A percentile compares a stretch with the other conserved stretches of the same genome.
Evolutionary conservation across 2,329 filamentous ascomycete genomes (phyloP).

Genomic region (Penicillium sclerotigenum): DNA sequence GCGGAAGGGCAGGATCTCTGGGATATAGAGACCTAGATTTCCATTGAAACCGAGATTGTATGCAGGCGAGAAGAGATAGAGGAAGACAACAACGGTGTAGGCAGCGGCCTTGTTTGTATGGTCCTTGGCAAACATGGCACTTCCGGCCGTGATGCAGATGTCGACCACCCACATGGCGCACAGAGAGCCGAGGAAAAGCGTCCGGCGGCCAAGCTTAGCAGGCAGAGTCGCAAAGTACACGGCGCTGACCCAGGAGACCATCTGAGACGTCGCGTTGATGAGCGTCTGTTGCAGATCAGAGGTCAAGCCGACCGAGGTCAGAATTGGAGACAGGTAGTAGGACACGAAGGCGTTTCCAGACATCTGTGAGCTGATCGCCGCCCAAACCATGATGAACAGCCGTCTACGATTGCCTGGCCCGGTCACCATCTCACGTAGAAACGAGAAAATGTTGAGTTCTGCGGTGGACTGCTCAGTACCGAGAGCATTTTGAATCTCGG

Average conservation of each 20-base stretch:
- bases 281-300: conserved; percentile 12
- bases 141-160: conserved; percentile 16
- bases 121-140: too few relatives aligned
- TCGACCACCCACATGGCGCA: conserved; percentile 21
- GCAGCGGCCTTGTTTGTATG: conserved; percentile 11
- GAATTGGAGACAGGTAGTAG: conserved; percentile 19
- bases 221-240: conserved; percentile 15
- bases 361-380: conserved; percentile 19
- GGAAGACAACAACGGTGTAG: conserved; percentile 25
- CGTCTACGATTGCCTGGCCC: conserved; percentile 45
- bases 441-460: too few relatives aligned
- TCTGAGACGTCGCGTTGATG: conserved; percentile 17
- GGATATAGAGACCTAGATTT: not conserved
- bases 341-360: conserved; percentile 27
- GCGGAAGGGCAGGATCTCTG: conserved; percentile 24
- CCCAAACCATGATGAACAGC: not conserved
- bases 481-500: too few relatives aligned
- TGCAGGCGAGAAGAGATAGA: conserved; percentile 29
- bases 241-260: conserved; percentile 27
- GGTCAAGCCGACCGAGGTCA: conserved; percentile 23
- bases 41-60: conserved; percentile 16
- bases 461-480: too few relatives aligned
- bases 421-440: too few relatives aligned
- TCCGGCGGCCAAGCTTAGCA: conserved; percentile 21
- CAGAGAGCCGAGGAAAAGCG: conserved; percentile 15